A percentile compares a stretch with the other conserved stretches of the same genome.
phyloP scores from a whole-genome alignment of 1,284 basidiomycete species.

The Anthracocystis panici-leucophaei region DNA sequence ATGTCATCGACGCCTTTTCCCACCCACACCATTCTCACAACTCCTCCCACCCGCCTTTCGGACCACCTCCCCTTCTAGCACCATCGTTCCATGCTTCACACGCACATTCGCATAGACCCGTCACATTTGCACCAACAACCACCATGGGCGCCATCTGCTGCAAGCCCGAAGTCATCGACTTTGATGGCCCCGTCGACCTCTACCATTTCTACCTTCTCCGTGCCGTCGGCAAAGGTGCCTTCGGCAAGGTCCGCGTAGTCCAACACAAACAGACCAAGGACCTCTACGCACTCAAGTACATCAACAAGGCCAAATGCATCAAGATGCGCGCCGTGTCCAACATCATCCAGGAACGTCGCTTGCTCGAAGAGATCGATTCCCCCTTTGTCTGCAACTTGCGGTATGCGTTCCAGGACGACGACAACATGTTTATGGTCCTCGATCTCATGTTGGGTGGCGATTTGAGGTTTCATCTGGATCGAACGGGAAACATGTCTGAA shows the following conservation, averaged over 20 bases:
- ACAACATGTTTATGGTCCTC: constrained; percentile 96
- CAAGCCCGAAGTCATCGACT: constrained; percentile 90
- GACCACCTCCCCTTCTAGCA: background rate
- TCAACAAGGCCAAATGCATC: constrained; percentile 95
- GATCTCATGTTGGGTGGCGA: constrained; percentile 97
- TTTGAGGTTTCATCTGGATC: constrained; percentile 90
- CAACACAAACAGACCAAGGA: constrained; percentile 93
- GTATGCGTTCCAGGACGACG: constrained; percentile 97
- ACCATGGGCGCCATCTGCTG: constrained; percentile 85
- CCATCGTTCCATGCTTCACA: background rate
- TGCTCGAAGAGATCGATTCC: constrained; percentile 82
- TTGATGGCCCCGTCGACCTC: constrained; percentile 94
- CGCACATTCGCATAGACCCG: background rate
- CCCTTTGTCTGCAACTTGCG: constrained; percentile 93
- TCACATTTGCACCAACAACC: background rate
- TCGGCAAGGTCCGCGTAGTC: constrained; percentile 98
- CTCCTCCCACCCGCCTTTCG: background rate
- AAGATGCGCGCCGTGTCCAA: constrained; percentile 98
- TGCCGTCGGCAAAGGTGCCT: constrained; percentile 96
- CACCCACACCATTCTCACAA: background rate
- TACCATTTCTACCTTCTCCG: constrained; percentile 95
- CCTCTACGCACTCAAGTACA: constrained; percentile 96
- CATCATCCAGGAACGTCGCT: constrained; percentile 82
- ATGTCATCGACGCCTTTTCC: too few relatives aligned
- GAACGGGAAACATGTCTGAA: constrained; percentile 81